These are phyloP conservation scores for Fomitiporia mediterranea DNA, from an alignment of 1,284 basidiomycete genomes.

Conservation along the genomic window DNA sequence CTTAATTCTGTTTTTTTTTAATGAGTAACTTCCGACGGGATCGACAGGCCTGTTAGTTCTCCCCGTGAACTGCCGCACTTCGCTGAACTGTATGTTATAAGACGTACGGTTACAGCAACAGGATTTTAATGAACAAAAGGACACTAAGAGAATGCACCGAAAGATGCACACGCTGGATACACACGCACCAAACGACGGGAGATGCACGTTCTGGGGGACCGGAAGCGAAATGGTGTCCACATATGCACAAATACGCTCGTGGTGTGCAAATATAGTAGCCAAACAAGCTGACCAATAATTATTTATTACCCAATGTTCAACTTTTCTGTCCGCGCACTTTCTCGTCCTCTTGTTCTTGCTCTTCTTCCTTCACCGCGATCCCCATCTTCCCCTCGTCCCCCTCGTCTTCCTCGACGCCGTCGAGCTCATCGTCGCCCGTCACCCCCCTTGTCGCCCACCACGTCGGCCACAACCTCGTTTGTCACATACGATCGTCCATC, in stretches of 20 bases:
- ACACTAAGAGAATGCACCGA: too few relatives aligned
- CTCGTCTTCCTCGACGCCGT: slow-evolving; percentile 4
- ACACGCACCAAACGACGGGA: neutral
- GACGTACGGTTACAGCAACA: neutral
- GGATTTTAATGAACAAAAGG: neutral
- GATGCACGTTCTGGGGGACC: neutral
- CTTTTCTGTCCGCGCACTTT: too few relatives aligned
- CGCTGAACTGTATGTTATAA: too few relatives aligned
- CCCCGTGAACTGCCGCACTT: too few relatives aligned
- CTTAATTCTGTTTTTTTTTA: neutral
- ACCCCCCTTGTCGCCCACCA: slow-evolving; percentile 10
- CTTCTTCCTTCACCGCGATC: slow-evolving; percentile 8
- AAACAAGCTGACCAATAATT: slow-evolving; percentile 10
- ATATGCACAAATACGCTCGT: too few relatives aligned
- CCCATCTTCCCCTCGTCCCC: neutral
- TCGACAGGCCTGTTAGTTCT: neutral
- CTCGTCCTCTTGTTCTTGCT: slow-evolving; percentile 1
- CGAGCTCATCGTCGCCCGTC: slow-evolving; percentile 6
- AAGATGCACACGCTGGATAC: neutral
- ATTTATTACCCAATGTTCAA: slow-evolving; percentile 17
- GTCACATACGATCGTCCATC: slow-evolving; percentile 17
- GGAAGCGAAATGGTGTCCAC: neutral
- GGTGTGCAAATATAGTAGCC: slow-evolving; percentile 17
- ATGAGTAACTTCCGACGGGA: too few relatives aligned
- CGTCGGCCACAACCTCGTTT: slow-evolving; percentile 19